phyloP scores from a whole-genome alignment of 176 grass and related monocot genomes.

The Triticum monococcum region DNA sequence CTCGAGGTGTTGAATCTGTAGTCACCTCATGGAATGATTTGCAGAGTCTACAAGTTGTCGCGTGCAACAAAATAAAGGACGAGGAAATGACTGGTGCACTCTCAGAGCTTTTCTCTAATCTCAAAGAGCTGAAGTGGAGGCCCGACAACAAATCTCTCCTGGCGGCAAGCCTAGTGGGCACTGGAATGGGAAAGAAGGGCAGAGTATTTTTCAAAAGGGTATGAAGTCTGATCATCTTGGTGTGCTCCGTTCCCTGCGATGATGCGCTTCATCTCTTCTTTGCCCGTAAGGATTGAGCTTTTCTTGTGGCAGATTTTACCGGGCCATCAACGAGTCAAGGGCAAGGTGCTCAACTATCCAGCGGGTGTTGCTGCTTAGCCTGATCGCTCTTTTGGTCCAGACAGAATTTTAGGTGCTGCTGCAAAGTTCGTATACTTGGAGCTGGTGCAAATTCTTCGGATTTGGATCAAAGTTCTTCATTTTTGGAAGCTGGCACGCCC shows the following conservation, averaged over 20 bases:
- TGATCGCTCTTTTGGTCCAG: background rate
- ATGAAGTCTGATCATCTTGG: constrained; percentile 45
- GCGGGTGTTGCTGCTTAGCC: constrained; percentile 27
- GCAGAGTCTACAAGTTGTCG: constrained; percentile 65
- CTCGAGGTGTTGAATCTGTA: constrained; percentile 66
- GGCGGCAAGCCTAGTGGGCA: constrained; percentile 55
- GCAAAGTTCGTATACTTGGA: background rate
- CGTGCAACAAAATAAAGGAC: constrained; percentile 83
- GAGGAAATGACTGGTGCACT: constrained; percentile 70
- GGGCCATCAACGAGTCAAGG: constrained; percentile 57
- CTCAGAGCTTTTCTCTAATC: constrained; percentile 75
- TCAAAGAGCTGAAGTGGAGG: constrained; percentile 95
- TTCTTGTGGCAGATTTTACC: constrained; percentile 72
- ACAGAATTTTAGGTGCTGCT: constrained; percentile 1
- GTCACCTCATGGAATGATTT: constrained; percentile 78
- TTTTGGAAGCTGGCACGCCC: background rate
- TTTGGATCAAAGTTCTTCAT: background rate
- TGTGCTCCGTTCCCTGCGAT: constrained; percentile 42
- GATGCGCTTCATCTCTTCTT: constrained; percentile 41
- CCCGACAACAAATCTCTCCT: constrained; percentile 77
- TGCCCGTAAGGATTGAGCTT: constrained; percentile 38
- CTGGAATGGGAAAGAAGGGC: constrained; percentile 84
- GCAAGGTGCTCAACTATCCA: constrained; percentile 42
- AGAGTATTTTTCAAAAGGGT: constrained; percentile 95
- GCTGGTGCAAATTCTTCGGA: background rate